Percentiles rank a stretch among this genome's conserved stretches.
phyloP scores from a whole-genome alignment of 2,329 filamentous ascomycete genomes.

The Phialophora tarda region DNA sequence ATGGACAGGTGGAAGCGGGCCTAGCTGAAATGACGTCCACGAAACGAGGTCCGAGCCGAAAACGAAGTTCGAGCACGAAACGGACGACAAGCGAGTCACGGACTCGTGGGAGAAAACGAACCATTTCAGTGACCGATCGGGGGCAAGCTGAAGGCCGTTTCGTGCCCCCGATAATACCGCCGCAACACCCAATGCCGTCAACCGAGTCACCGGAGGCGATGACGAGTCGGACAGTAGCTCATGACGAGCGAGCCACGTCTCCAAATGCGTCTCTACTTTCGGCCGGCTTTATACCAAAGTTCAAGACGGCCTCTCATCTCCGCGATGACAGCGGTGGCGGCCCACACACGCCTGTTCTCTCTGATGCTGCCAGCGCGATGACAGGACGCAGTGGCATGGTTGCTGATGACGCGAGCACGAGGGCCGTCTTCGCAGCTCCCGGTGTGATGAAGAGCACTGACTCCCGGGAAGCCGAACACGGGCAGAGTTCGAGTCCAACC shows the following conservation, averaged over 20 bases:
- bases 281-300: slow-evolving; percentile 35
- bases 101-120: slow-evolving; percentile 29
- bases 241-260: slow-evolving; percentile 6
- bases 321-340: slow-evolving; percentile 26
- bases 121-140: slow-evolving; percentile 34
- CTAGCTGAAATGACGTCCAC: not conserved
- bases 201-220: slow-evolving; percentile 5
- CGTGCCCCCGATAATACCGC: slow-evolving; percentile 7
- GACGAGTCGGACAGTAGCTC: not conserved
- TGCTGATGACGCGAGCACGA: slow-evolving; percentile 36
- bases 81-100: slow-evolving; percentile 18
- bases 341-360: slow-evolving; percentile 3
- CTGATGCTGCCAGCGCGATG: slow-evolving; percentile 35
- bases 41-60: slow-evolving; percentile 9
- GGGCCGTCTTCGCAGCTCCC: slow-evolving; percentile 36
- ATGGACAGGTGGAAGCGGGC: slow-evolving; percentile 2
- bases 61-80: slow-evolving; percentile 24
- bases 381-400: slow-evolving; percentile 27
- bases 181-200: slow-evolving; percentile 1
- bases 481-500: not conserved
- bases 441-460: slow-evolving; percentile 30
- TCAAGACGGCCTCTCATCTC: slow-evolving; percentile 36
- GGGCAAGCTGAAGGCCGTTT: slow-evolving; percentile 34
- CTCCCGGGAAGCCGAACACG: not conserved
- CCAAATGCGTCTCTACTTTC: slow-evolving; percentile 27